Evolutionary conservation across 2,329 filamentous ascomycete genomes (phyloP).

Genomic region (Cadophora gregata): DNA sequence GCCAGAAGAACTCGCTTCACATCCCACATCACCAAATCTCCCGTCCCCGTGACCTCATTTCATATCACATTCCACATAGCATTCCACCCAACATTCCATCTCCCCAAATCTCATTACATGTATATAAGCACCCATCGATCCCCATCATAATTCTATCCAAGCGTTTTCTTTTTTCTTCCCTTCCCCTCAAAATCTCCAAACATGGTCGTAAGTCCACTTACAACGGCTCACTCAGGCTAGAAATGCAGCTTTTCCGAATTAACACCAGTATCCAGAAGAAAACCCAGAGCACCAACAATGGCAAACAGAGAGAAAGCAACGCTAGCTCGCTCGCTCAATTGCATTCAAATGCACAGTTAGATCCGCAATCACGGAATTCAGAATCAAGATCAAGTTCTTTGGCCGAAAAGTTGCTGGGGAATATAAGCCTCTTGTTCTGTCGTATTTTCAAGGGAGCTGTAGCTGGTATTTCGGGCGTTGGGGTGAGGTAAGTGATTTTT

Average conservation of each 20-base stretch:
- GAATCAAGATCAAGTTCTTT: background rate
- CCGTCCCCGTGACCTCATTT: background rate
- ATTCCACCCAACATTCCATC: background rate
- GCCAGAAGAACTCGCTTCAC: background rate
- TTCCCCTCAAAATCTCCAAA: no score
- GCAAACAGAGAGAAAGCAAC: no score
- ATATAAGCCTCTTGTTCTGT: background rate
- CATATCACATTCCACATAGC: background rate
- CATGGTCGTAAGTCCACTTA: background rate
- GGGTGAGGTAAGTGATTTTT: no score
- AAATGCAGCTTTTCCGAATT: background rate
- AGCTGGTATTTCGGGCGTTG: background rate
- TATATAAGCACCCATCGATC: background rate
- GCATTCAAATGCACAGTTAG: background rate
- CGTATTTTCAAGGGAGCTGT: background rate
- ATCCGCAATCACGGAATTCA: background rate
- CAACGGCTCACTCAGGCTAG: background rate
- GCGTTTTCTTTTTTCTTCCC: background rate
- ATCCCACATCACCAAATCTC: background rate
- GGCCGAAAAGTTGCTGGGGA: no score
- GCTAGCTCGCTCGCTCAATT: constrained; percentile 8
- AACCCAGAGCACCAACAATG: no score
- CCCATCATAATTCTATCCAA: background rate
- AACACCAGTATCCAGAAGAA: no score
- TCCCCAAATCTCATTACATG: background rate